Evolutionary conservation across 2,329 filamentous ascomycete genomes (phyloP).

Genomic region (Ophiostoma angusticollis): DNA sequence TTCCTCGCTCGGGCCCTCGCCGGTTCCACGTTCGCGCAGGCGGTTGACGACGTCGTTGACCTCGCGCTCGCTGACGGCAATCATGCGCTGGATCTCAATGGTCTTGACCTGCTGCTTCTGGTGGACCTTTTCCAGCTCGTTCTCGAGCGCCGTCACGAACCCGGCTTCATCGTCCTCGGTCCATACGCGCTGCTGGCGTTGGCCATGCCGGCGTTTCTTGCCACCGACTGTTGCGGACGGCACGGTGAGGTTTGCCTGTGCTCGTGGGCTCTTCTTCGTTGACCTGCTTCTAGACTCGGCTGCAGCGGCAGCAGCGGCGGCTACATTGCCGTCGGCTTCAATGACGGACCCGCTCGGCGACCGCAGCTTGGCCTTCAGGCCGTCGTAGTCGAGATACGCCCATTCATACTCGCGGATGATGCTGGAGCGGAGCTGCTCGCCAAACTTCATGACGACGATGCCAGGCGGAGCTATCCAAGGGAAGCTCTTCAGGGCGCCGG

Average conservation of each 20-base stretch:
- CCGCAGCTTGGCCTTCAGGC: conserved; percentile 77
- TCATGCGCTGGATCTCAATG: conserved; percentile 85
- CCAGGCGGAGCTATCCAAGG: conserved; percentile 33
- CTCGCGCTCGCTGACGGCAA: conserved; percentile 76
- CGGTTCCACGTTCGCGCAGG: conserved; percentile 49
- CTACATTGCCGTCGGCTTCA: conserved; percentile 11
- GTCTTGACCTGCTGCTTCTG: conserved; percentile 96
- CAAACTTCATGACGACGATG: conserved; percentile 65
- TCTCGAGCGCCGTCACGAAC: conserved; percentile 78
- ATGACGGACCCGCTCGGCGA: conserved; percentile 43
- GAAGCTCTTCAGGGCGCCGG: conserved; percentile 12
- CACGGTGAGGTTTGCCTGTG: conserved; percentile 19
- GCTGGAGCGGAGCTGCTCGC: conserved; percentile 89
- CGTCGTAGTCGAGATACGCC: conserved; percentile 98
- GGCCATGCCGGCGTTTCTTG: too few relatives aligned
- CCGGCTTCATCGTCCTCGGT: conserved; percentile 80
- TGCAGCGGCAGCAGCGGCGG: not conserved
- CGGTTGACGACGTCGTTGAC: conserved; percentile 76
- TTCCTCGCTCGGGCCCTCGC: conserved; percentile 61
- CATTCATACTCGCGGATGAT: conserved; percentile 95
- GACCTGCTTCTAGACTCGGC: conserved; percentile 5
- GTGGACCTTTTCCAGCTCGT: conserved; percentile 93
- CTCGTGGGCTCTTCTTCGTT: conserved; percentile 17
- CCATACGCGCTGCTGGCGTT: conserved; percentile 49
- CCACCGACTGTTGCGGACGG: conserved; percentile 18